Conservation (phyloP, 73 alveolate species). For the Tetrahymena malaccensis region DNA sequence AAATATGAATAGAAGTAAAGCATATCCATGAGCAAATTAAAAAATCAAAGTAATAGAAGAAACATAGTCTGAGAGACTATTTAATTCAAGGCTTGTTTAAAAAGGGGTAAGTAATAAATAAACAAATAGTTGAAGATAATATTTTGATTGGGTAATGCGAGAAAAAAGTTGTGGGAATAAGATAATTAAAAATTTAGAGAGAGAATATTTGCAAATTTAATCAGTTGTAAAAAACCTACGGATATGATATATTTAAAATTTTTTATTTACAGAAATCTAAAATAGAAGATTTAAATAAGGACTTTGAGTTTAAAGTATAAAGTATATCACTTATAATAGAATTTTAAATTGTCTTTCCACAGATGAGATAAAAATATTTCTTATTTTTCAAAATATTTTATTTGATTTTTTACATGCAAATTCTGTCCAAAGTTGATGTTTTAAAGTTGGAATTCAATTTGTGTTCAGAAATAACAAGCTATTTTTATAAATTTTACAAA, state of each 20-base stretch:
- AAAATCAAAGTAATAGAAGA: neutral
- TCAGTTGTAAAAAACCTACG: neutral
- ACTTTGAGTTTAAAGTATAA: neutral
- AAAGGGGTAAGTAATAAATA: neutral
- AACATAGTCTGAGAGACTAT: neutral
- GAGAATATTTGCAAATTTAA: neutral
- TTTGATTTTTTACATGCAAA: neutral
- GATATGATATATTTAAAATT: neutral
- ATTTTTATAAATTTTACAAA: neutral
- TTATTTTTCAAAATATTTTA: too few species aligned
- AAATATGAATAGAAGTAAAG: neutral
- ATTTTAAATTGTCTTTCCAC: neutral
- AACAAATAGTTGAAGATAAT: neutral
- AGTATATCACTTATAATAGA: neutral
- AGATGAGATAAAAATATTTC: neutral
- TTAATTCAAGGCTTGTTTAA: neutral
- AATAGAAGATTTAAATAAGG: neutral
- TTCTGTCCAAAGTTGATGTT: neutral
- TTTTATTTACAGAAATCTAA: neutral
- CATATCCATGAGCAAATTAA: neutral
- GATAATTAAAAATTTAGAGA: neutral
- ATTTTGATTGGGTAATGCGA: neutral
- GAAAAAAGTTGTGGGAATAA: neutral
- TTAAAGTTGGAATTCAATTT: neutral
- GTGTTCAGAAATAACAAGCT: neutral